Base-by-base conservation (phyloP, 257 asterid genomes). In the Lavandula angustifolia region DNA sequence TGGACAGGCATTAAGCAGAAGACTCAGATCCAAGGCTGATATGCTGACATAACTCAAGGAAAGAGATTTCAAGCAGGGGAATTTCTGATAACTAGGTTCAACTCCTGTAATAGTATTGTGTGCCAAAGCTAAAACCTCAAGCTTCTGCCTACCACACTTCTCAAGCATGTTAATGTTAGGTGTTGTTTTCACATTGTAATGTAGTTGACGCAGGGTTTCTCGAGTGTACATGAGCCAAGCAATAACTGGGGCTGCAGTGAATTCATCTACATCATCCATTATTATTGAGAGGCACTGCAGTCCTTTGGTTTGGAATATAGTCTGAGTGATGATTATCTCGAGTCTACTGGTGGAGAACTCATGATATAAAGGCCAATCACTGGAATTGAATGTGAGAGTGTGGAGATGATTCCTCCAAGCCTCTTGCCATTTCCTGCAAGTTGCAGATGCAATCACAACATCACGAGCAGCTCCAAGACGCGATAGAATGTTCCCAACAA, bases 201-300 rank as follows among this genome's bases (percentile, higher is more conserved):
- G 84, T 18, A 91, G 83, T 68, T 85, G 85, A 54, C 95, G 92
- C 68, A 91, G 51, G 42, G 95, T 82, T 46, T 84, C 91, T 54
- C 96, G 75, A 2, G 95, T 85, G 81, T 84, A 91, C 94, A 87
- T 85, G 67, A 91, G 92, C 97, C 97, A 91, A 51, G 95, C 97
- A 13, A 85, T 77, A 32, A 91, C 96, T 0, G 95, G 85, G 43
- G 96, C 84, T 33, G 96, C 97, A 22, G 89, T 80, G 70, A 91
- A 85, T 66, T 91, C 95, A 46, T 85, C 95, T 1, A 87, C 97
- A 56, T 87, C 92, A 49, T 91, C 96, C 92, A 87, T 80, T 41
- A 91, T 67, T 69, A 91, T 84, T 5, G 89, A 78, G 50, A 91
- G 92, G 68, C 79, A 74, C 62, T 80, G 86, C 68, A 91, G 77